Base-by-base conservation (phyloP, 768 basidiomycete genomes). In the Lactarius hengduanensis region DNA sequence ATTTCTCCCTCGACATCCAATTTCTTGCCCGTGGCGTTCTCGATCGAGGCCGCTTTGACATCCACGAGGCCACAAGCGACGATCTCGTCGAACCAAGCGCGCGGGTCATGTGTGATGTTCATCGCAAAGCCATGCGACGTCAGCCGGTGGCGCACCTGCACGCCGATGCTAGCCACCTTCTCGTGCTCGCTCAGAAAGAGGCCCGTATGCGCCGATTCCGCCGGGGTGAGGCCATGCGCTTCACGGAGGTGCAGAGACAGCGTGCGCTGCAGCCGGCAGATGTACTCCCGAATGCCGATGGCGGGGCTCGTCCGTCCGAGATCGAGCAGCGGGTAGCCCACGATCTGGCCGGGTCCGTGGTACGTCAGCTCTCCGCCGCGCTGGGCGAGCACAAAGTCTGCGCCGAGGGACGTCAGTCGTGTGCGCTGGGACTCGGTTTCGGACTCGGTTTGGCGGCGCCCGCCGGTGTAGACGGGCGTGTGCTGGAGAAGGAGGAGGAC, bases 341-440 rank as follows among this genome's bases (percentile, higher is more conserved):
- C 91, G 72, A 99, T 81, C 77, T 99, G 97, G 7, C 97, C 97
- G 1, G 97, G 96, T 0, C 97, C 97, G 76, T 99, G 97, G 76
- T 93, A 99, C 1, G 97, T 99, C 64, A 94, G 83, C 78, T 98
- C 89, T 2, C 97, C 97, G 16, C 97, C 97, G 61, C 97, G 82
- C 61, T 85, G 82, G 2, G 94, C 87, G 28, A 85, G 78, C 45
- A 91, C 84, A 72, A 96, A 96, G 74, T 97, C 93, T 0, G 96
- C 96, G 30, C 96, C 96, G 28, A 93, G 80, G 36, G 80, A 74
- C 3, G 82, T 84, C n/a, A 98, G 79, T 26, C 91, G 86, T 45
- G 75, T 67, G 47, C 82, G 82, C 72, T 96, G 92, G 53, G 79
- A 77, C 45, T 82, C 76, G 18, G 89, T 78, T 59, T 85, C 82